These are phyloP conservation scores for Oryza glumipatula DNA, from an alignment of 176 grass and related monocot species.

Conservation along the genomic window DNA sequence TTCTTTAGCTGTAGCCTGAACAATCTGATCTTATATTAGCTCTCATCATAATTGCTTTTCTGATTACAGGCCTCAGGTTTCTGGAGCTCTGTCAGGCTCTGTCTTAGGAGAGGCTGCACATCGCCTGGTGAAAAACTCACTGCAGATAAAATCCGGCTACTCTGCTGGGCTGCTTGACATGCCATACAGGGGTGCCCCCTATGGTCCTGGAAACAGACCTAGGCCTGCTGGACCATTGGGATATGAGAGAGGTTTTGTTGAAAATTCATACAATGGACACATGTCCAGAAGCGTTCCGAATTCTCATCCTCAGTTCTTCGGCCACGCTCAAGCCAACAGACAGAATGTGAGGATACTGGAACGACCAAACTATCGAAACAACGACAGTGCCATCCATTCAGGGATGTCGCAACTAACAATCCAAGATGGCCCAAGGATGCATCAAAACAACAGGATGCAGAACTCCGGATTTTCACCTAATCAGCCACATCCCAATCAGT, in stretches of 20 bases:
- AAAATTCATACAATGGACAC: conserved; percentile 40
- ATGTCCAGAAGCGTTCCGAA: conserved; percentile 62
- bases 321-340: conserved; percentile 51
- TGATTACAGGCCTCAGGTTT: conserved; percentile 75
- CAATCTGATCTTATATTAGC: conserved; percentile 13
- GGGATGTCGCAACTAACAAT: conserved; percentile 70
- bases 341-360: conserved; percentile 60
- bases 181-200: conserved; percentile 56
- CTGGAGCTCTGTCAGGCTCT: conserved; percentile 81
- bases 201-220: conserved; percentile 48
- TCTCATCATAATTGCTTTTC: conserved; percentile 20
- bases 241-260: conserved; percentile 71
- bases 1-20: conserved; percentile 11
- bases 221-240: conserved; percentile 69
- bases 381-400: conserved; percentile 47
- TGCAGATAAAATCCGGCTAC: conserved; percentile 74
- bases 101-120: conserved; percentile 88
- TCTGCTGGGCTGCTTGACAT: conserved; percentile 65
- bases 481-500: conserved; percentile 48
- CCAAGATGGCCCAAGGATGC: conserved; percentile 53
- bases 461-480: conserved; percentile 44
- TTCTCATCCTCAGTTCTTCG: conserved; percentile 55
- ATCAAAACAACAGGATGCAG: conserved; percentile 48
- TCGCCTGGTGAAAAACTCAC: conserved; percentile 89
- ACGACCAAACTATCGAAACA: conserved; percentile 43